A percentile compares a stretch with the other conserved stretches of the same genome.
Conservation (phyloP, 352 stramenopile genomes). For the Globisporangium yorkense region DNA sequence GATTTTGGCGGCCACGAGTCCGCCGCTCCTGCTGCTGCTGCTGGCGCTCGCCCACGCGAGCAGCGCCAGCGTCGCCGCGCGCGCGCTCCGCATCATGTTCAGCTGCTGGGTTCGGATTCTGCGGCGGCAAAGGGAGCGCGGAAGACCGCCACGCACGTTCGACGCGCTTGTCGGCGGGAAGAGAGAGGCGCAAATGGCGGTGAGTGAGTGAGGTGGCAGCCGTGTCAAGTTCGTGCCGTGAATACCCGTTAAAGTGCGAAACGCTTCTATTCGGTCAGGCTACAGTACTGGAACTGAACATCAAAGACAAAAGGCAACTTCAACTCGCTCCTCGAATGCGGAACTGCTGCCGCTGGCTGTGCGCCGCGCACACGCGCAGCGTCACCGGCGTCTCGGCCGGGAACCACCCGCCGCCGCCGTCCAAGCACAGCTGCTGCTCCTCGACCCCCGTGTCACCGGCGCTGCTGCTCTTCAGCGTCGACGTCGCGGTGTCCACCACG, state of each 20-base stretch:
- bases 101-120: not conserved
- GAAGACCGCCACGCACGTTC: too few relatives aligned
- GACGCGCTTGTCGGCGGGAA: too few relatives aligned
- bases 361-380: slow-evolving; percentile 2
- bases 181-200: too few relatives aligned
- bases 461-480: not conserved
- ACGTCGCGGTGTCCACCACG: not conserved
- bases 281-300: too few relatives aligned
- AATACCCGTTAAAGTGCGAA: too few relatives aligned
- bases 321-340: not conserved
- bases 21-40: not conserved
- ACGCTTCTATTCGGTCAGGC: too few relatives aligned
- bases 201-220: too few relatives aligned
- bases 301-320: not conserved
- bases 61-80: slow-evolving; percentile 8
- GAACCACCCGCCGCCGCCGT: slow-evolving; percentile 11
- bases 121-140: too few relatives aligned
- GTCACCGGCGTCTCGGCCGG: slow-evolving; percentile 2
- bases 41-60: slow-evolving; percentile 5
- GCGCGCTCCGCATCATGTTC: slow-evolving; percentile 7
- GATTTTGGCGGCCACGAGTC: slow-evolving; percentile 25
- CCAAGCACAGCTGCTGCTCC: slow-evolving; percentile 1
- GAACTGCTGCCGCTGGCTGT: slow-evolving; percentile 11
- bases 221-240: too few relatives aligned
- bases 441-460: not conserved